Evolutionary conservation across 148 eudicot species (phyloP).

Genomic region (Oxyria digyna): DNA sequence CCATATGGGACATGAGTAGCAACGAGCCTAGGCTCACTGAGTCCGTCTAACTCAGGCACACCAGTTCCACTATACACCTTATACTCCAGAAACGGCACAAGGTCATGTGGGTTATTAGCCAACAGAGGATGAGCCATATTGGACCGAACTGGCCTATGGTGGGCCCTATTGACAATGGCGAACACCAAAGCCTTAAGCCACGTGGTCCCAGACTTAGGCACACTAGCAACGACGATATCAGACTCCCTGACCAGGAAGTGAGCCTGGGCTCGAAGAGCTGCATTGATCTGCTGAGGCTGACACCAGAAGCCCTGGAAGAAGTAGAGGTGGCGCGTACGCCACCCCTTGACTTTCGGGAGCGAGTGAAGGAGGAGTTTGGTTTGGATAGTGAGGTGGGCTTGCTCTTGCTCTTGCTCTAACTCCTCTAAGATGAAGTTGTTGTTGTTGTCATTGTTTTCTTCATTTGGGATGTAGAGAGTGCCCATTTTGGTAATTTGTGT

Average conservation of each 20-base stretch:
- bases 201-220: slow-evolving; percentile 16
- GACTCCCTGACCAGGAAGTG: slow-evolving; percentile 1
- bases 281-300: not conserved
- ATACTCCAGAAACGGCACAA: slow-evolving; percentile 7
- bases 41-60: not conserved
- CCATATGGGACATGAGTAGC: slow-evolving; percentile 7
- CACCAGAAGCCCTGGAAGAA: slow-evolving; percentile 18
- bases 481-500: not conserved
- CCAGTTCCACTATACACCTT: not conserved
- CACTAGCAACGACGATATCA: slow-evolving; percentile 8
- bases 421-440: not conserved
- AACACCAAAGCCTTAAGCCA: slow-evolving; percentile 14
- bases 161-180: not conserved
- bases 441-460: not conserved
- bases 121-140: slow-evolving; percentile 1
- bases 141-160: not conserved
- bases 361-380: not conserved
- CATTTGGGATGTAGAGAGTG: not conserved
- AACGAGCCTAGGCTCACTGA: not conserved
- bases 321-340: slow-evolving; percentile 7
- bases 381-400: not conserved
- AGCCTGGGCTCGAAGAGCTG: slow-evolving; percentile 5
- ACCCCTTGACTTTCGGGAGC: slow-evolving; percentile 3
- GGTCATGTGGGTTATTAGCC: not conserved
- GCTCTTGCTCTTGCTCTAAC: not conserved